phyloP scores from a whole-genome alignment of 164 flowering plant species.

The Taxillus chinensis region DNA sequence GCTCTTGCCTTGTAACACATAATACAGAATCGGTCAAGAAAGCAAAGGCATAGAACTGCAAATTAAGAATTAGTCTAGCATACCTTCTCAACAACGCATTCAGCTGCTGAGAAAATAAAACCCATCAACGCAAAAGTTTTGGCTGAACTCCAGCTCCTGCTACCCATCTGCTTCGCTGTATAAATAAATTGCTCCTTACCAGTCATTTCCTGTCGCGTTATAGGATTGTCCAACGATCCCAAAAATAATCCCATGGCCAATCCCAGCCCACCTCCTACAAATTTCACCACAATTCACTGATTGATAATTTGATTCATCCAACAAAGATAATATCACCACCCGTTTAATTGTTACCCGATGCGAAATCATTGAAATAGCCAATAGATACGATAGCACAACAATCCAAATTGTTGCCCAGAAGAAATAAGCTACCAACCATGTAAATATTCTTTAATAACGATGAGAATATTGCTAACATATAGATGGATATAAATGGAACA shows the following conservation, averaged over 20 bases:
- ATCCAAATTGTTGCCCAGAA: no score
- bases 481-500: no score
- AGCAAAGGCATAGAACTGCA: neutral
- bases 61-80: neutral
- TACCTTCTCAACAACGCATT: conserved; percentile 89
- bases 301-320: neutral
- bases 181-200: conserved; percentile 63
- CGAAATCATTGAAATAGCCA: neutral
- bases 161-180: conserved; percentile 80
- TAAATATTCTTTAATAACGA: no score
- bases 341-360: no score
- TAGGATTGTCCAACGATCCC: conserved; percentile 77
- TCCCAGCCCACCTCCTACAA: conserved; percentile 92
- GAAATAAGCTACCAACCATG: no score
- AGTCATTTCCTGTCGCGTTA: conserved; percentile 72
- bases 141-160: conserved; percentile 63
- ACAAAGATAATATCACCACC: no score
- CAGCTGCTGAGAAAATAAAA: conserved; percentile 75
- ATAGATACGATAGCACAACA: no score
- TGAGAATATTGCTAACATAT: no score
- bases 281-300: neutral
- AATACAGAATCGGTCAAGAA: conserved; percentile 2
- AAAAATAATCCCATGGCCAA: conserved; percentile 74
- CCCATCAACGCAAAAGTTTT: conserved; percentile 93
- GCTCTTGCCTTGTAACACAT: conserved; percentile 59